A percentile compares a stretch with the other conserved stretches of the same genome.
Conservation (phyloP, 768 basidiomycete species). For the Termitomyces sp. region DNA sequence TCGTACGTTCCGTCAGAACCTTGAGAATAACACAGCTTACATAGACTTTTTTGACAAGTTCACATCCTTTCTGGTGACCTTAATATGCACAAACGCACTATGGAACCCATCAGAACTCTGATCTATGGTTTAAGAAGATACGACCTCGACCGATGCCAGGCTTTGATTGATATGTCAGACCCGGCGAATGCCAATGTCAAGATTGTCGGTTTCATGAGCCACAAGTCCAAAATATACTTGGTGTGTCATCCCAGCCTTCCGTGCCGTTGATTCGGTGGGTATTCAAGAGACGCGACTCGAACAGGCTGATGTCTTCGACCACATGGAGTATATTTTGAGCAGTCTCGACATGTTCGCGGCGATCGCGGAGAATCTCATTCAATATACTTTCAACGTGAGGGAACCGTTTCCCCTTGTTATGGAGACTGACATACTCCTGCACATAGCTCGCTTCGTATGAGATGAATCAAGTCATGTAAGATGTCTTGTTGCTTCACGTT, state of each 20-base stretch:
- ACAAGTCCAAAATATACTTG: conserved; percentile 66
- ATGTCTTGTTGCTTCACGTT: conserved; percentile 12
- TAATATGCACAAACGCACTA: conserved; percentile 67
- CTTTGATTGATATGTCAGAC: conserved; percentile 46
- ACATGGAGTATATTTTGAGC: conserved; percentile 68
- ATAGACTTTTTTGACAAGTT: conserved; percentile 36
- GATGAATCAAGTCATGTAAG: conserved; percentile 71
- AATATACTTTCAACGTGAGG: conserved; percentile 71
- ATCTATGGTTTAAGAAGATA: conserved; percentile 68
- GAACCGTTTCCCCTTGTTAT: neutral
- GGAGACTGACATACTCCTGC: neutral
- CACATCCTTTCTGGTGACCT: conserved; percentile 77
- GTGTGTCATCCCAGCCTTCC: conserved; percentile 28
- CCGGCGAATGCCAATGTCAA: conserved; percentile 32
- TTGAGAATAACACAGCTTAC: neutral
- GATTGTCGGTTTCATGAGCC: conserved; percentile 61
- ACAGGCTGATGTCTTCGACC: conserved; percentile 73
- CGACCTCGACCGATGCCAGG: conserved; percentile 63
- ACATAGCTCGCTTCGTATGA: conserved; percentile 65
- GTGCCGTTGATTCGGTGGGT: neutral
- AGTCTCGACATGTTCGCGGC: conserved; percentile 73
- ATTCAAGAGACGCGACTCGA: neutral
- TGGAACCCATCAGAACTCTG: conserved; percentile 68
- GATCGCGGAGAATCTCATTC: conserved; percentile 69
- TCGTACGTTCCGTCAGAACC: conserved; percentile 34